Base-by-base conservation (phyloP, 768 basidiomycete species). In the Macrolepiota dolichaula region DNA sequence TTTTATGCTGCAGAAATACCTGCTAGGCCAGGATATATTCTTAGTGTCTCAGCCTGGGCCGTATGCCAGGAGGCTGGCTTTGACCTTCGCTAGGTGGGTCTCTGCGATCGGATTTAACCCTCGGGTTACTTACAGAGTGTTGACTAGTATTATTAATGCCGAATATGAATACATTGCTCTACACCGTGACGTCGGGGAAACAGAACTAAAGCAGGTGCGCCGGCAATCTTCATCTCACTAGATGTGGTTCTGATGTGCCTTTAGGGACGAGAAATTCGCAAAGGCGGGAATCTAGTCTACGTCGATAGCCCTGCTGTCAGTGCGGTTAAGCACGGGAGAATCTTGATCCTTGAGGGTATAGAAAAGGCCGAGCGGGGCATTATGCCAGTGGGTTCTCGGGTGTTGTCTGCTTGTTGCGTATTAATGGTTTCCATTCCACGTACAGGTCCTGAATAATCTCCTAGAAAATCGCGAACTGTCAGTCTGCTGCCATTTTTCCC, bases 301-400 rank as follows among this genome's bases (percentile, higher is more conserved):
- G 82, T 86, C 19, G 86, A 89, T 67, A 87, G 85, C 66, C 81
- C 86, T 3, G 83, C 86, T 0, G 87, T 88, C 0, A 80, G 80
- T 49, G 87, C 87, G 4, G 86, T 84, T 22, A 89, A 87, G 66
- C 76, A 83, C 65, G 87, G 87, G 6, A 80, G 86, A 1, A 67
- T 89, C 25, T 75, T 89, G 25, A 86, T 89, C 52, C 70, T 88
- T 51, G 87, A 89, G 67, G 87, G 87, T 19, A 84, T 88, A 68
- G 87, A 89, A 69, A 88, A 87, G 70, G 86, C 86, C 5, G 86
- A 88, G 65, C 79, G 87, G 24, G 87, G 87, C 29, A 89, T 88
- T 27, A 87, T 87, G 86, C 87, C 87, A 15, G 84, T 85, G 67
- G 32, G 81, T 72, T 2, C 19, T 49, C 10, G n/a, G 46, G 15